Conservation (phyloP, 345 rosid genomes). For the Moringa oleifera region DNA sequence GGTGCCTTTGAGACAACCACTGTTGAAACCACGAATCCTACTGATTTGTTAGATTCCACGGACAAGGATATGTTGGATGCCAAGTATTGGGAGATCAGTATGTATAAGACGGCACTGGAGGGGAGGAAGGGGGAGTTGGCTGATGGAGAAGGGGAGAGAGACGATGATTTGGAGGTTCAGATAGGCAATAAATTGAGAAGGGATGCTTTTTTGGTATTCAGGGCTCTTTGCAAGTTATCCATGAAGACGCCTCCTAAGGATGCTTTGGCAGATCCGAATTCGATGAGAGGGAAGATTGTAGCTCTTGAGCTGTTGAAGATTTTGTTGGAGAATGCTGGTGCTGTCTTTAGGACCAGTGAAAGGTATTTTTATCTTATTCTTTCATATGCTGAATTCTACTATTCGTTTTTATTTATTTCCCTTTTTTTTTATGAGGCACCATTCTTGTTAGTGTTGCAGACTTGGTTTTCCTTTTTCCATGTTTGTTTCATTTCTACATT, state of each 20-base stretch:
- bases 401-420: background rate
- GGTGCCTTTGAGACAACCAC: slow-evolving; percentile 71
- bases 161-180: slow-evolving; percentile 93
- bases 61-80: slow-evolving; percentile 99
- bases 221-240: slow-evolving; percentile 97
- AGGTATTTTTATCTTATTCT: slow-evolving; percentile 43
- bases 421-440: background rate
- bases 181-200: slow-evolving; percentile 97
- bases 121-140: slow-evolving; percentile 97
- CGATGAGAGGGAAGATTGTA: slow-evolving; percentile 96
- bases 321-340: slow-evolving; percentile 96
- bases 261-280: slow-evolving; percentile 71
- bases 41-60: slow-evolving; percentile 67
- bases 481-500: background rate
- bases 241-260: slow-evolving; percentile 99
- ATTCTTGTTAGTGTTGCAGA: too few species aligned
- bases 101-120: slow-evolving; percentile 97
- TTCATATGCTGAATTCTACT: background rate
- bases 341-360: slow-evolving; percentile 96
- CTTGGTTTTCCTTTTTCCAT: background rate
- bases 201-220: slow-evolving; percentile 97
- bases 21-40: slow-evolving; percentile 61
- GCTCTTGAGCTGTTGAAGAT: slow-evolving; percentile 97
- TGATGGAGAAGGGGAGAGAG: slow-evolving; percentile 85
- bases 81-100: slow-evolving; percentile 99